phyloP scores from a whole-genome alignment of 331 rosid species.

The Spiraea crenata region DNA sequence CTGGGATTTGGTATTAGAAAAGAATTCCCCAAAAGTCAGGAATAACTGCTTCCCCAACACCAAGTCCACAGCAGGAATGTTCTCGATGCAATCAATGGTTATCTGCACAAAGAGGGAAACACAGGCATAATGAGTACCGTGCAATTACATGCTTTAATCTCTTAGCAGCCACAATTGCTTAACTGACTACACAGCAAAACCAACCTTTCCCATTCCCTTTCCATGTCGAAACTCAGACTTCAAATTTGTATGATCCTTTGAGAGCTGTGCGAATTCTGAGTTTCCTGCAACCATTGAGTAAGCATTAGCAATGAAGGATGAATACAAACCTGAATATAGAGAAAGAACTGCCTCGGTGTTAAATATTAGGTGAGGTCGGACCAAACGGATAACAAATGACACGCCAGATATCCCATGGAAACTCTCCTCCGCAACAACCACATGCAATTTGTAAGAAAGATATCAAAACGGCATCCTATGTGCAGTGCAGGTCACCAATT shows the following conservation, averaged over 20 bases:
- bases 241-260: constrained; percentile 71
- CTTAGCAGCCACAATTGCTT: not conserved
- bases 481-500: not conserved
- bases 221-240: constrained; percentile 68
- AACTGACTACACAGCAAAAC: constrained; percentile 1
- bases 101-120: constrained; percentile 41
- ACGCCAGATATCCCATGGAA: constrained; percentile 74
- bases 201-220: constrained; percentile 84
- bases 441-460: constrained; percentile 43
- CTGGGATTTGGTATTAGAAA: constrained; percentile 24
- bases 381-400: constrained; percentile 70
- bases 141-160: not conserved
- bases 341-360: constrained; percentile 40
- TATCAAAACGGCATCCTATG: not conserved
- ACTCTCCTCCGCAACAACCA: constrained; percentile 66
- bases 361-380: constrained; percentile 59
- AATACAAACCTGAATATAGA: constrained; percentile 49
- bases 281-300: constrained; percentile 51
- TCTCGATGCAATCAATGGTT: constrained; percentile 53
- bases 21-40: constrained; percentile 61
- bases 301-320: not conserved
- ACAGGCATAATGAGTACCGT: not conserved
- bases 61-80: constrained; percentile 49
- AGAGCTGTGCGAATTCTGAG: constrained; percentile 44
- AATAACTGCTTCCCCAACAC: constrained; percentile 58